phyloP scores from a whole-genome alignment of 495 filamentous ascomycete species.

The Staphylotrichum longicolle region DNA sequence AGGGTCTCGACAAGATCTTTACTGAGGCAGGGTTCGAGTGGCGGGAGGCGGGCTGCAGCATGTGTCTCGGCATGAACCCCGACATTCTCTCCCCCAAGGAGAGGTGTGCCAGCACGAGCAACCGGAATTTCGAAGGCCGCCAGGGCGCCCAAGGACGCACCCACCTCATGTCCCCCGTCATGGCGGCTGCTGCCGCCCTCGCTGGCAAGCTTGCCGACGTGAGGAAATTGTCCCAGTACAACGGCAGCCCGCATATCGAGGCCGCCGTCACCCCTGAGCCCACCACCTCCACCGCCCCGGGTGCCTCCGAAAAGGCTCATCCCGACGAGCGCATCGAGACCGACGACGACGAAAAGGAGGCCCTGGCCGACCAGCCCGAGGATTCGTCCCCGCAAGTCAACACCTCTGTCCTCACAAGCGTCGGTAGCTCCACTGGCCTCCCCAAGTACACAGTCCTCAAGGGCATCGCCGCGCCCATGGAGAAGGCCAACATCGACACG shows the following conservation, averaged over 20 bases:
- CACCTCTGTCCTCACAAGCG: slow-evolving; percentile 53
- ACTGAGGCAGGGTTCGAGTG: slow-evolving; percentile 91
- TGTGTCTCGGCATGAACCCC: slow-evolving; percentile 99
- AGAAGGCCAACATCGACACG: slow-evolving; percentile 88
- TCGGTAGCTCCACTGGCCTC: slow-evolving; percentile 57
- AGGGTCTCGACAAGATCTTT: slow-evolving; percentile 93
- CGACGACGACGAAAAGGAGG: slow-evolving; percentile 72
- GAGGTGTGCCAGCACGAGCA: slow-evolving; percentile 91
- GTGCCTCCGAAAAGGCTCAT: slow-evolving; percentile 50
- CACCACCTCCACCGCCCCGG: background rate
- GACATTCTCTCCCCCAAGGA: slow-evolving; percentile 94
- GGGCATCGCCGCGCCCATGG: slow-evolving; percentile 85
- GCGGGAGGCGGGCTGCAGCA: slow-evolving; percentile 96
- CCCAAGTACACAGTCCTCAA: slow-evolving; percentile 78
- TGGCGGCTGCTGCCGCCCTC: slow-evolving; percentile 90
- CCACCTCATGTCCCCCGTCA: slow-evolving; percentile 94
- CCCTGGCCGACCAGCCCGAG: slow-evolving; percentile 71
- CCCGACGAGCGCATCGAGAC: slow-evolving; percentile 67
- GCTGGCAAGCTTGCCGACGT: slow-evolving; percentile 90
- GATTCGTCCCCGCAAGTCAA: slow-evolving; percentile 61
- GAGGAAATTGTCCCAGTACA: slow-evolving; percentile 65
- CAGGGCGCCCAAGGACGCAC: slow-evolving; percentile 93
- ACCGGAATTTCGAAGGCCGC: slow-evolving; percentile 96
- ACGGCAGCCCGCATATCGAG: slow-evolving; percentile 50
- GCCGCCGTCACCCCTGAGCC: slow-evolving; percentile 32